phyloP scores from a whole-genome alignment of 805 yeast species.

The Maudiozyma turicensis region DNA sequence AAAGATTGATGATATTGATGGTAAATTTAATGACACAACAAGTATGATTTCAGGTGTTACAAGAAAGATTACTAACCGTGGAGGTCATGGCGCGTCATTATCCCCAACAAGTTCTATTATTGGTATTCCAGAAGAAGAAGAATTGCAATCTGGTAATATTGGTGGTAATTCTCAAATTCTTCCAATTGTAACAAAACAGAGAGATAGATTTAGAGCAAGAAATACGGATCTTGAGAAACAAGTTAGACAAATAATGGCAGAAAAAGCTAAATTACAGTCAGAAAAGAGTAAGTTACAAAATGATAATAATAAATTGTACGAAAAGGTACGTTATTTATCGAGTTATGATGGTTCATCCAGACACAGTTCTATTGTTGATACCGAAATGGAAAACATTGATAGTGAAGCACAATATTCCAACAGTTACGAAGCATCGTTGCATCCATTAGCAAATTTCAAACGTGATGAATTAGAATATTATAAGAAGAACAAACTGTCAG shows the following conservation, averaged over 20 bases:
- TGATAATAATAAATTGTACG: slow-evolving; percentile 74
- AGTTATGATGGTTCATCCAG: slow-evolving; percentile 31
- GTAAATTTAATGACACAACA: slow-evolving; percentile 39
- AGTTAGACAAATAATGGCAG: slow-evolving; percentile 44
- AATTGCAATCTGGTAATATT: slow-evolving; percentile 7
- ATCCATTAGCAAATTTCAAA: slow-evolving; percentile 78
- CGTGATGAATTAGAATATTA: slow-evolving; percentile 62
- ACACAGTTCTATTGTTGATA: slow-evolving; percentile 24
- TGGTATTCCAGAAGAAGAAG: slow-evolving; percentile 34
- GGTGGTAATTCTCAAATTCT: slow-evolving; percentile 43
- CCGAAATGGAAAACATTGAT: slow-evolving; percentile 27
- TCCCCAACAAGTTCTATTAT: slow-evolving; percentile 47
- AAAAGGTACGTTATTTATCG: slow-evolving; percentile 59
- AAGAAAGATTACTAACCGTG: slow-evolving; percentile 29
- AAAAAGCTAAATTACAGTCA: slow-evolving; percentile 50
- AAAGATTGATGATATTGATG: slow-evolving; percentile 39
- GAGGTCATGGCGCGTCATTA: slow-evolving; percentile 27
- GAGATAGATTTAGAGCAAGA: slow-evolving; percentile 84
- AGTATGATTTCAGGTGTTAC: slow-evolving; percentile 57
- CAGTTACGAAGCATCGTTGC: slow-evolving; percentile 65
- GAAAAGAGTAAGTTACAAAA: slow-evolving; percentile 54
- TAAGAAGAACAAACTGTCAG: slow-evolving; percentile 59
- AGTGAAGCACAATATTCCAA: slow-evolving; percentile 52
- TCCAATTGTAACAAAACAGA: slow-evolving; percentile 86
- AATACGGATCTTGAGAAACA: slow-evolving; percentile 81